Base-by-base conservation (phyloP, 2,329 filamentous ascomycete genomes). In the Pseudocercospora crystallina region DNA sequence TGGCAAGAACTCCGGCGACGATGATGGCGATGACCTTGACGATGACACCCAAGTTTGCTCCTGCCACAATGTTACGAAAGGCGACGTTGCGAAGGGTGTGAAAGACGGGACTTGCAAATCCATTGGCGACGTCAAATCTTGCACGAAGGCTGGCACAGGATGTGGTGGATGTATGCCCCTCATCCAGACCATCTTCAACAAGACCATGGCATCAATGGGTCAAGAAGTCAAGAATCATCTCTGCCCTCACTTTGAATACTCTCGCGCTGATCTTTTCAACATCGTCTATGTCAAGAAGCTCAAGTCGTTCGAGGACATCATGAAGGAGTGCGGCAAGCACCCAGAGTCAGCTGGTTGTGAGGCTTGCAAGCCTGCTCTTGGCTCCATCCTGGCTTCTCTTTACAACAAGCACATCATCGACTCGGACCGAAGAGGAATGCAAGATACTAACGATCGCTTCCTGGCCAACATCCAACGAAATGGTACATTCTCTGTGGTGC, bases 41-140 rank as follows among this genome's bases (percentile, higher is more conserved):
- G 89, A 94, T 61, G 89, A 94, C 64, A 89, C 88, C 0, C 91
- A 96, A 66, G 86, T 96, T 54, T 96, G 90, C 70, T 94, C 89
- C 1, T 96, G 90, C 62, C 90, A 96, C 75, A 96, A 96, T 66
- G 90, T 96, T 36, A 86, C 83, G 17, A 96, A 96, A 68, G 87
- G 87, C 12, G 88, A 92, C 61, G 77, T 96, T 0, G 82, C 86
- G 38, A 80, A 80, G 4, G 76, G 76, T 2, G 81, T 92, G 67
- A 91, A 91, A 61, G 83, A 86, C 46, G 90, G 88, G 34, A 84
- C 80, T 2, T 95, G 89, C 76, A 94, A 87, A 66, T 86, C 86
- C 20, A 80, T 95, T 38, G 85, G 84, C 45, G 86, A 92, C 47
- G 79, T 96, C 65, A 96, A 96, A 71, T 82, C 86, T 2, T 95